phyloP scores from a whole-genome alignment of 129 eudicot species.

The Tagetes patula region DNA sequence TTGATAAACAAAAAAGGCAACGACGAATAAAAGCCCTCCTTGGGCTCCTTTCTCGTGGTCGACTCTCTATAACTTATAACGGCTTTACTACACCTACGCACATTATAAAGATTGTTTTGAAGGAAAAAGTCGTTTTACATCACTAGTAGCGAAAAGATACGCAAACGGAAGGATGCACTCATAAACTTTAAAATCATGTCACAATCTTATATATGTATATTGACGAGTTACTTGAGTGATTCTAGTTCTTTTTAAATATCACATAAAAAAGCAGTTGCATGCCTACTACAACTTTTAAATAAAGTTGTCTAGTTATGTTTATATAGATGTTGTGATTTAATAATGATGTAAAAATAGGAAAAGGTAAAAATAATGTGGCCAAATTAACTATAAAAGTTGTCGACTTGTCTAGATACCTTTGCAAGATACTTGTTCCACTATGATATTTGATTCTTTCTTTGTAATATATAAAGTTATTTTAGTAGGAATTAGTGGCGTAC shows the following conservation, averaged over 20 bases:
- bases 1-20: neutral
- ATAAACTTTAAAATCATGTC: neutral
- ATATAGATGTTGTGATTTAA: neutral
- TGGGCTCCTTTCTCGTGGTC: neutral
- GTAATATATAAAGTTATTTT: neutral
- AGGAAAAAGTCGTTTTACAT: neutral
- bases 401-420: conserved; percentile 4
- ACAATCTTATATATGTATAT: neutral
- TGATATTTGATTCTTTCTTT: neutral
- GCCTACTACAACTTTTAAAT: neutral
- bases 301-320: conserved; percentile 3
- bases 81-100: neutral
- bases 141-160: neutral
- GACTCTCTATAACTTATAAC: neutral
- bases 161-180: neutral
- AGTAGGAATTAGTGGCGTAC: too few relatives aligned
- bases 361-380: neutral
- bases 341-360: neutral
- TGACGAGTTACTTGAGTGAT: neutral
- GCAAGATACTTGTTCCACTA: neutral
- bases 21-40: neutral
- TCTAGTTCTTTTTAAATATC: neutral
- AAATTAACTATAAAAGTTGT: conserved; percentile 18
- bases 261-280: neutral
- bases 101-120: neutral